phyloP scores from a whole-genome alignment of 129 eudicot species.

The Flaveria linearis region DNA sequence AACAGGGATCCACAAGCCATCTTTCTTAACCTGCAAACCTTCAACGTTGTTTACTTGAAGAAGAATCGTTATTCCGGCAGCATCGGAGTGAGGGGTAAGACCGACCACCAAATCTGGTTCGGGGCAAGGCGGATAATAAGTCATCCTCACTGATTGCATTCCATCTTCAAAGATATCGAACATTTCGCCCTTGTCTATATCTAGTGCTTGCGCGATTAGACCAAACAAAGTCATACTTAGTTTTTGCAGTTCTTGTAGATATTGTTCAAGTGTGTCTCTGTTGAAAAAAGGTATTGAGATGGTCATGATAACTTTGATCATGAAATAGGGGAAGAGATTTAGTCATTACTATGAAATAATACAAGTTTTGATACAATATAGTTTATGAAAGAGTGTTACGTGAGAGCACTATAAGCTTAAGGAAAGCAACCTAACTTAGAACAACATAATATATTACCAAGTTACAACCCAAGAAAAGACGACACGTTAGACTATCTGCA shows the following conservation, averaged over 20 bases:
- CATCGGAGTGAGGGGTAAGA: constrained; percentile 55
- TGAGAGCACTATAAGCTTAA: neutral
- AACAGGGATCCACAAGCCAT: constrained; percentile 59
- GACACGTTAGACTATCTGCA: too few relatives aligned
- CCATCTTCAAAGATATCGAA: constrained; percentile 42
- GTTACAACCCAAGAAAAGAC: too few relatives aligned
- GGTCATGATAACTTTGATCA: neutral
- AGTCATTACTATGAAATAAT: neutral
- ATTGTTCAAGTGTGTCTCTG: constrained; percentile 49
- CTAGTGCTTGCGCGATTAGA: constrained; percentile 45
- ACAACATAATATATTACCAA: neutral
- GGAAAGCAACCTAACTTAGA: neutral
- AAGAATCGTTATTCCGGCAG: constrained; percentile 45
- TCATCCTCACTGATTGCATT: constrained; percentile 50
- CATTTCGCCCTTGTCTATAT: constrained; percentile 38
- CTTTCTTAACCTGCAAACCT: constrained; percentile 54
- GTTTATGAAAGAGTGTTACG: neutral
- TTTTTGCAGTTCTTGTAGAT: constrained; percentile 40
- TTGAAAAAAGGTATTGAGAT: neutral
- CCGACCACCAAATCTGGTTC: constrained; percentile 55
- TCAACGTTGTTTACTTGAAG: constrained; percentile 43
- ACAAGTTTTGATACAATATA: neutral
- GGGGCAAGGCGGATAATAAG: constrained; percentile 64
- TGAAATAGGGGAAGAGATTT: neutral
- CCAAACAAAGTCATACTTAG: constrained; percentile 35